A percentile compares a stretch with the other conserved stretches of the same genome.
Conservation (phyloP, 2,329 filamentous ascomycete genomes). For the Hypoxylon sp. region DNA sequence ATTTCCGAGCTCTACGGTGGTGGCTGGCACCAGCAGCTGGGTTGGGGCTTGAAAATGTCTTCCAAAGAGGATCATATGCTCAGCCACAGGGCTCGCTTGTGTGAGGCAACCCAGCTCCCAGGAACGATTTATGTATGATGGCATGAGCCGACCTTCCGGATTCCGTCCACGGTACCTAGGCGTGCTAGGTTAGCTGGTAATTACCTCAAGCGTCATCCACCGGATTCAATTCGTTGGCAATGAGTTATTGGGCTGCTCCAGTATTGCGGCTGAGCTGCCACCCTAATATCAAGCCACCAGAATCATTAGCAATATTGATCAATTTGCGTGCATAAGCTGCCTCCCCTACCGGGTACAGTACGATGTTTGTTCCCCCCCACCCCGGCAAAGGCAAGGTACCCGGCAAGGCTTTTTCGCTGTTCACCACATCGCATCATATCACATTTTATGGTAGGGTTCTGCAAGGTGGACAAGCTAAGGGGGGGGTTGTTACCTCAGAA, state of each 20-base stretch:
- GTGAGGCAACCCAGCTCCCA: constrained; percentile 35
- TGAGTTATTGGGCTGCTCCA: constrained; percentile 41
- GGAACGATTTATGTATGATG: constrained; percentile 14
- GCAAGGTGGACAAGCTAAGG: constrained; percentile 5
- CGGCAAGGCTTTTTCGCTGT: constrained; percentile 38
- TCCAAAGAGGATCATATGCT: constrained; percentile 11
- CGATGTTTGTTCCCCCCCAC: constrained; percentile 17
- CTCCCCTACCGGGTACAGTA: constrained; percentile 5
- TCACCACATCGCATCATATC: constrained; percentile 21
- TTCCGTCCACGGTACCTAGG: constrained; percentile 9
- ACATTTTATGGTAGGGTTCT: constrained; percentile 4
- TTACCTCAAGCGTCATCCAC: constrained; percentile 18
- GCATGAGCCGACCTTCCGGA: constrained; percentile 29
- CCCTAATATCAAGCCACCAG: constrained; percentile 15
- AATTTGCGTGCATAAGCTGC: constrained; percentile 24
- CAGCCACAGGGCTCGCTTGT: constrained; percentile 31
- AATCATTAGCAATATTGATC: constrained; percentile 26
- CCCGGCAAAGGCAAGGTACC: constrained; percentile 29
- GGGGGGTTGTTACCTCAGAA: constrained; percentile 32
- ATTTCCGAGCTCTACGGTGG: neutral
- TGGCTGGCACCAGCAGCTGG: neutral
- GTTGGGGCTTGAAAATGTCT: constrained; percentile 9
- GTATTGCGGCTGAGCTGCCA: constrained; percentile 49
- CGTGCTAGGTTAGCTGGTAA: constrained; percentile 16
- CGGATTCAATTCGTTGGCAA: constrained; percentile 24